phyloP scores from a whole-genome alignment of 2,329 filamentous ascomycete species.

The Amauroascus niger region DNA sequence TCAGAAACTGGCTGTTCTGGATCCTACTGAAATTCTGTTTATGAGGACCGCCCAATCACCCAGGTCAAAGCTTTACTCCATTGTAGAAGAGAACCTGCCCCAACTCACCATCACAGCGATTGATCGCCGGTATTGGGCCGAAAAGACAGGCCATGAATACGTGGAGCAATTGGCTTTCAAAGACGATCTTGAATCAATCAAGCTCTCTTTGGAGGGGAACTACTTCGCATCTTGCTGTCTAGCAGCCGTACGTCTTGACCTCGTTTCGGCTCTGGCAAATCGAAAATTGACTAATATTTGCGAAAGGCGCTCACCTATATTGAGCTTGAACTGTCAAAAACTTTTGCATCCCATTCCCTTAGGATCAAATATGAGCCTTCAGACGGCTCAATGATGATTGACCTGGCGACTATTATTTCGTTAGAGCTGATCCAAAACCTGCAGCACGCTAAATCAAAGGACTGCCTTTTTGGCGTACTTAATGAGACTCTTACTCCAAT shows the following conservation, averaged over 20 bases:
- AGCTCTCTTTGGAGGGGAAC: conserved; percentile 68
- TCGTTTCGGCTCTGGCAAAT: neutral
- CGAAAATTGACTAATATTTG: conserved; percentile 15
- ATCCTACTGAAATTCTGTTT: conserved; percentile 70
- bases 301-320: conserved; percentile 68
- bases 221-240: conserved; percentile 80
- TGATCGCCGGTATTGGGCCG: conserved; percentile 76
- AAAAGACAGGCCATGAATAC: conserved; percentile 64
- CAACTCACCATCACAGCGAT: conserved; percentile 54
- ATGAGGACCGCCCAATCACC: conserved; percentile 60
- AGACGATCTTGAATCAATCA: conserved; percentile 71
- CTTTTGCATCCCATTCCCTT: conserved; percentile 68
- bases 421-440: conserved; percentile 86
- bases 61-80: conserved; percentile 62
- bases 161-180: conserved; percentile 69
- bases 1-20: conserved; percentile 73
- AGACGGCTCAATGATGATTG: conserved; percentile 92
- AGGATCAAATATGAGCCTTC: conserved; percentile 79
- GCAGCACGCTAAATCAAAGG: conserved; percentile 63
- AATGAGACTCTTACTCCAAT: conserved; percentile 82
- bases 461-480: conserved; percentile 73
- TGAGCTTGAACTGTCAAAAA: conserved; percentile 57
- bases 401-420: conserved; percentile 74
- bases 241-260: conserved; percentile 53
- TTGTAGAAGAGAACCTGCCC: conserved; percentile 62